Evolutionary conservation across 306 rosid genomes (phyloP).

Genomic region (Mucuna pruriens): DNA sequence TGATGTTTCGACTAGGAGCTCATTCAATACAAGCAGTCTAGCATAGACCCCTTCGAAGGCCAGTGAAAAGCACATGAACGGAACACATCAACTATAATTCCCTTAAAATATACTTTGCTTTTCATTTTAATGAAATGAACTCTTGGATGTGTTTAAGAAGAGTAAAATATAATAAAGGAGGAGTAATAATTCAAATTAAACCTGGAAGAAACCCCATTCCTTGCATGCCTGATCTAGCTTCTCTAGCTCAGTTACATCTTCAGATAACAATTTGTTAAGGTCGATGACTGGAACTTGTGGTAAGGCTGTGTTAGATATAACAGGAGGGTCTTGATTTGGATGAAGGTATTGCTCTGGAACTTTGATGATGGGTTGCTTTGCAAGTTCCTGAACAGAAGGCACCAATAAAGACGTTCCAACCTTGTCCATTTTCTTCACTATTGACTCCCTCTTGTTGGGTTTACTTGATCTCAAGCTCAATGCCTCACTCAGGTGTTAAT

Average conservation of each 20-base stretch:
- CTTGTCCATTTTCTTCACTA: conserved; percentile 1
- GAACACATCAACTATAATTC: neutral
- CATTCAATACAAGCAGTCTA: too few species aligned
- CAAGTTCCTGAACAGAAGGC: conserved; percentile 44
- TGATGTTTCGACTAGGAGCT: too few species aligned
- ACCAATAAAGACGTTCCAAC: conserved; percentile 17
- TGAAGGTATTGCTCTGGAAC: conserved; percentile 52
- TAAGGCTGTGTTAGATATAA: neutral
- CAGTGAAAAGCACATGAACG: too few species aligned
- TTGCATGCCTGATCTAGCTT: conserved; percentile 52
- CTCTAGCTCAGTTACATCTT: conserved; percentile 42
- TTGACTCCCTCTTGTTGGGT: neutral
- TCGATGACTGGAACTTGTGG: conserved; percentile 54
- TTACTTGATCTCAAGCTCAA: neutral
- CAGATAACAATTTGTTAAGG: conserved; percentile 37
- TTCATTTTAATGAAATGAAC: neutral
- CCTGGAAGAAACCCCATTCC: conserved; percentile 55
- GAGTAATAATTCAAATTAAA: conserved; percentile 22
- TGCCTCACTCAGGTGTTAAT: too few species aligned
- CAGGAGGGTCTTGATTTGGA: conserved; percentile 45
- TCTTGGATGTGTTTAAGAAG: neutral
- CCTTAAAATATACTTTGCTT: neutral
- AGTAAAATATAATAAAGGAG: neutral
- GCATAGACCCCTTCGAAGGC: too few species aligned
- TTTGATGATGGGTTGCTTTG: conserved; percentile 6